Percentiles rank a stretch among this genome's conserved stretches.
These are phyloP conservation scores for Candida dubliniensis DNA, from an alignment of 1,139 yeast species.

Conservation along the genomic window DNA sequence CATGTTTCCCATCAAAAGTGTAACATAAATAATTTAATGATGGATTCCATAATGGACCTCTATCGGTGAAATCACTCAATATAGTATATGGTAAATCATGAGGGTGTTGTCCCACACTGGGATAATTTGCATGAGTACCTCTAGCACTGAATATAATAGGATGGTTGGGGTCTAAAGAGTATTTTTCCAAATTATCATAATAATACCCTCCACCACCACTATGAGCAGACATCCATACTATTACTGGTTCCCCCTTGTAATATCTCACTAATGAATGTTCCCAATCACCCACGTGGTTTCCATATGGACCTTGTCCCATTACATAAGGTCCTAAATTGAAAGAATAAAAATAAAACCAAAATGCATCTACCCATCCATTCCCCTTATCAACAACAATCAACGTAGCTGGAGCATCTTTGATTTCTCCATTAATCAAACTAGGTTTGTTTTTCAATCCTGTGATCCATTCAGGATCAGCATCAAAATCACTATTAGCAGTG, in stretches of 20 bases:
- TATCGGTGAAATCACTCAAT: conserved; percentile 86
- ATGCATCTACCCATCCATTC: conserved; percentile 89
- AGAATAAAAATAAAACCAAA: conserved; percentile 94
- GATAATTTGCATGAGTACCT: conserved; percentile 97
- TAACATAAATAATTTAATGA: conserved; percentile 77
- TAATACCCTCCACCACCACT: conserved; percentile 94
- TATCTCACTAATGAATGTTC: conserved; percentile 90
- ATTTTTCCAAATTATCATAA: conserved; percentile 73
- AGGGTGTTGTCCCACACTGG: conserved; percentile 93
- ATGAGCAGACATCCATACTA: conserved; percentile 98
- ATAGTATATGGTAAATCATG: conserved; percentile 94
- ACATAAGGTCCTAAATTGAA: conserved; percentile 95
- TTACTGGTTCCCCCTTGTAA: conserved; percentile 75
- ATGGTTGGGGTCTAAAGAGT: conserved; percentile 44
- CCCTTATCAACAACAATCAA: conserved; percentile 88
- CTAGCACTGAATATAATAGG: conserved; percentile 88
- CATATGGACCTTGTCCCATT: conserved; percentile 97
- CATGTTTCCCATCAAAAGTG: conserved; percentile 61
- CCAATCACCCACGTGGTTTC: conserved; percentile 98
- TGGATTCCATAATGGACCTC: conserved; percentile 97
- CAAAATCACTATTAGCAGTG: conserved; percentile 71
- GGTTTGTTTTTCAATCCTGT: conserved; percentile 74
- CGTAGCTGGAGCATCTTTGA: conserved; percentile 75
- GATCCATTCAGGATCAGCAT: conserved; percentile 79
- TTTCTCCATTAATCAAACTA: conserved; percentile 66